phyloP scores from a whole-genome alignment of 139 green algal genomes.

The Chlorella sp. region DNA sequence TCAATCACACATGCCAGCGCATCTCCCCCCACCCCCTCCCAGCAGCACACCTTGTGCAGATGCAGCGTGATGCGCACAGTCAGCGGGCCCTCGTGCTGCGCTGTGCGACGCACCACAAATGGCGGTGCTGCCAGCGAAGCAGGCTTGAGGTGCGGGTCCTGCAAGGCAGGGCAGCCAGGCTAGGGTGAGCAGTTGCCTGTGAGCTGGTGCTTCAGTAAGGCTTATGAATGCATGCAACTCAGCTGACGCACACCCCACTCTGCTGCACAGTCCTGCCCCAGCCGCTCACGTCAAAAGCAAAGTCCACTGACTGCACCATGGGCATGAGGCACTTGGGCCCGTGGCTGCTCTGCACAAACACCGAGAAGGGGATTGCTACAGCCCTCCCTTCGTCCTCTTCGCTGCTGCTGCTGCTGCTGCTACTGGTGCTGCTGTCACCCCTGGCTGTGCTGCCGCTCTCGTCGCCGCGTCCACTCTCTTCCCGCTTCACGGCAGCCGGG shows the following conservation, averaged over 20 bases:
- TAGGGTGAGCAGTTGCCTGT: too few species aligned
- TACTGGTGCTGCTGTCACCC: neutral
- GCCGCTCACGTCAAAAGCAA: constrained; percentile 16
- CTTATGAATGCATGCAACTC: too few species aligned
- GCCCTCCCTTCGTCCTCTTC: neutral
- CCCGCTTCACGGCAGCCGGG: neutral
- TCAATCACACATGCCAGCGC: too few species aligned
- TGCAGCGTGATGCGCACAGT: constrained; percentile 28
- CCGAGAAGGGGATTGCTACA: constrained; percentile 22
- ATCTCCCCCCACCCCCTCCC: too few species aligned
- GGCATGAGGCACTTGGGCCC: constrained; percentile 63
- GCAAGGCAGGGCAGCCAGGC: neutral
- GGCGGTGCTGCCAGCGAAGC: neutral
- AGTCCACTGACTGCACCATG: constrained; percentile 53
- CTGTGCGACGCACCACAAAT: constrained; percentile 5
- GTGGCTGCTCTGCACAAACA: constrained; percentile 61
- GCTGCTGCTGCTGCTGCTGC: neutral
- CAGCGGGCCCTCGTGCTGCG: neutral
- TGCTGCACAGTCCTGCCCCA: too few species aligned
- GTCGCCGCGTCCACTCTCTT: too few species aligned
- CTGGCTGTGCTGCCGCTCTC: neutral
- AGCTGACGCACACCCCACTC: too few species aligned
- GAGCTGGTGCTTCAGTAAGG: too few species aligned
- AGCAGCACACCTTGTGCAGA: constrained; percentile 8
- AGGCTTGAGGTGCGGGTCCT: constrained; percentile 13